These are phyloP conservation scores for Rhinocladiella similis DNA, from an alignment of 2,329 filamentous ascomycete species.

Conservation along the genomic window DNA sequence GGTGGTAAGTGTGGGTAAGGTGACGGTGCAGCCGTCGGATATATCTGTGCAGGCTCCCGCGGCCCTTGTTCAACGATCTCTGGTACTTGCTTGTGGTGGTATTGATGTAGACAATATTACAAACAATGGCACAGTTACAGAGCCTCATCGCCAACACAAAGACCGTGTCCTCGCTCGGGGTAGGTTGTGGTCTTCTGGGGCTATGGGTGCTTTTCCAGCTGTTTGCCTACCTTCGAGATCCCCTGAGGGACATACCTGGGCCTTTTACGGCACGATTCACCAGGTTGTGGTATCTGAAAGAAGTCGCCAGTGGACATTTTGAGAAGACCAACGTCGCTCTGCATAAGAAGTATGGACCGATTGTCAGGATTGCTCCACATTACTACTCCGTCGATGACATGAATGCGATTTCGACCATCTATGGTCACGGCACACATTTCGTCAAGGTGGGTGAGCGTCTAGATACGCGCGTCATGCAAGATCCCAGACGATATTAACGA, in stretches of 20 bases:
- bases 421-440: slow-evolving; percentile 78
- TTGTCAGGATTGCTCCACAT: slow-evolving; percentile 75
- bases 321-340: slow-evolving; percentile 34
- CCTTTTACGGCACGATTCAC: slow-evolving; percentile 48
- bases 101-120: no score
- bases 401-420: slow-evolving; percentile 71
- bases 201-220: slow-evolving; percentile 23
- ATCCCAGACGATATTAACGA: no score
- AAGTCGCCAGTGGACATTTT: slow-evolving; percentile 39
- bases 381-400: slow-evolving; percentile 72
- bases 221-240: slow-evolving; percentile 30
- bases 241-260: slow-evolving; percentile 44
- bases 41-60: no score
- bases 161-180: not conserved
- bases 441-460: slow-evolving; percentile 63
- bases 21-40: no score
- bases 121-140: slow-evolving; percentile 13
- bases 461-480: no score
- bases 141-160: slow-evolving; percentile 1
- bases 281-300: slow-evolving; percentile 45
- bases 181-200: slow-evolving; percentile 1
- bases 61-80: no score
- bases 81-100: no score
- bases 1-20: no score
- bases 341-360: slow-evolving; percentile 52